phyloP scores from a whole-genome alignment of 495 filamentous ascomycete species.

The Annulohypoxylon bovei region DNA sequence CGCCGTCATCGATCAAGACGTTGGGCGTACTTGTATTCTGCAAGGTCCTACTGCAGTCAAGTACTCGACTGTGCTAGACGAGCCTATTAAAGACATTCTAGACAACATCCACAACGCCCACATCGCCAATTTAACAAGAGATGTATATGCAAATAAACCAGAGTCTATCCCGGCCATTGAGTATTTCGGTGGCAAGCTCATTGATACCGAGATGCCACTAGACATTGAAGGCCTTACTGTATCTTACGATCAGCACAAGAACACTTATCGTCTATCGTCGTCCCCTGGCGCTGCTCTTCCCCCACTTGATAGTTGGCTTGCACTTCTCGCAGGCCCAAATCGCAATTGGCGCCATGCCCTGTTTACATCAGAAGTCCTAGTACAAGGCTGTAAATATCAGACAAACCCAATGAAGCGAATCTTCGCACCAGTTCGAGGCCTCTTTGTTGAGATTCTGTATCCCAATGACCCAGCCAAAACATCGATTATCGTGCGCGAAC shows the following conservation, averaged over 20 bases:
- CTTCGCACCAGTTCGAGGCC: slow-evolving; percentile 82
- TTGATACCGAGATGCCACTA: slow-evolving; percentile 69
- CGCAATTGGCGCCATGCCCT: slow-evolving; percentile 96
- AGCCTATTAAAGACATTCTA: slow-evolving; percentile 92
- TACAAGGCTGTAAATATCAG: slow-evolving; percentile 96
- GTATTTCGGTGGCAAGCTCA: slow-evolving; percentile 90
- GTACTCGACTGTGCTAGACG: slow-evolving; percentile 87
- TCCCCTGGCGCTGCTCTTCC: slow-evolving; percentile 75
- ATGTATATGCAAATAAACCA: slow-evolving; percentile 80
- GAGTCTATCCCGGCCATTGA: slow-evolving; percentile 83
- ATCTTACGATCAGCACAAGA: slow-evolving; percentile 76
- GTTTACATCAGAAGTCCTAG: slow-evolving; percentile 93
- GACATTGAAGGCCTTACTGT: slow-evolving; percentile 83
- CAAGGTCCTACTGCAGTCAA: slow-evolving; percentile 94
- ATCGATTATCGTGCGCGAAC: slow-evolving; percentile 77
- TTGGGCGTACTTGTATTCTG: slow-evolving; percentile 92
- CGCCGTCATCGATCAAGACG: slow-evolving; percentile 94
- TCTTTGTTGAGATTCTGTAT: slow-evolving; percentile 86
- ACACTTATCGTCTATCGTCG: slow-evolving; percentile 80
- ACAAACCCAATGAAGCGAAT: slow-evolving; percentile 94
- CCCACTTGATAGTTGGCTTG: slow-evolving; percentile 81
- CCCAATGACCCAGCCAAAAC: slow-evolving; percentile 83
- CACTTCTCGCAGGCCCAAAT: slow-evolving; percentile 83
- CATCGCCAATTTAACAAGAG: slow-evolving; percentile 78
- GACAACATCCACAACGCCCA: slow-evolving; percentile 89